Base-by-base conservation (phyloP, 2,329 filamentous ascomycete species). In the Xylariaceae sp. region DNA sequence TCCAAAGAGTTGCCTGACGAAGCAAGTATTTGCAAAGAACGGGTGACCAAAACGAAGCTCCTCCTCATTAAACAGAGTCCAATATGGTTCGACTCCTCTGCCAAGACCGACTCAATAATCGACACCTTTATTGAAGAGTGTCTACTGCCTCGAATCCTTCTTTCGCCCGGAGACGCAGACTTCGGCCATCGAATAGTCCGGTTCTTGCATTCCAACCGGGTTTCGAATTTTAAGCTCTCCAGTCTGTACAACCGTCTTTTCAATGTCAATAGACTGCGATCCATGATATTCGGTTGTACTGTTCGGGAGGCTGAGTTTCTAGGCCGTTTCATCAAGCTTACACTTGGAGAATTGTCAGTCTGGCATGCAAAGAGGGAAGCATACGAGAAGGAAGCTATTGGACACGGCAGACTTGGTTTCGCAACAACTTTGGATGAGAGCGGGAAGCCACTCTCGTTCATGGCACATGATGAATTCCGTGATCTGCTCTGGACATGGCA, bases 401-500 rank as follows among this genome's bases (percentile, higher is more conserved):
- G 75, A n/a, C 77, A 81, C 19, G 77, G 80, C 34, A 79, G 78
- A 55, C 83, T 88, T 33, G 94, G 95, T 0, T 97, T 97, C 71
- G 90, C 89, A 3, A 87, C 87, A 55, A 84, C 83, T 16, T 82
- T 95, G 56, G 87, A 90, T 62, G 79, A 84, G 1, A 86, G 90
- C 46, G 88, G 88, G 28, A 89, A 88, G 61, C 87, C 90, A 0
- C 82, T 84, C 14, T 82, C 81, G 1, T 89, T 92, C 66, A 78
- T 97, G 58, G 89, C 92, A 54, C 95, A 92, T 72, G 90, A 93
- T 63, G 87, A 92, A 52, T 99, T 96, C 78, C 88, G 92, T 46
- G 88, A 91, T 65, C 78, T 96, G 49, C 80, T 97, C 28, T 95
- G 90, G 78, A 90, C 91, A 66, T 98, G 94, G 92, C 96, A 99